Evolutionary conservation across 2,329 filamentous ascomycete genomes (phyloP), one percentile per base, ranked within the genome.

Genomic region (Stagonosporopsis rhizophila): DNA sequence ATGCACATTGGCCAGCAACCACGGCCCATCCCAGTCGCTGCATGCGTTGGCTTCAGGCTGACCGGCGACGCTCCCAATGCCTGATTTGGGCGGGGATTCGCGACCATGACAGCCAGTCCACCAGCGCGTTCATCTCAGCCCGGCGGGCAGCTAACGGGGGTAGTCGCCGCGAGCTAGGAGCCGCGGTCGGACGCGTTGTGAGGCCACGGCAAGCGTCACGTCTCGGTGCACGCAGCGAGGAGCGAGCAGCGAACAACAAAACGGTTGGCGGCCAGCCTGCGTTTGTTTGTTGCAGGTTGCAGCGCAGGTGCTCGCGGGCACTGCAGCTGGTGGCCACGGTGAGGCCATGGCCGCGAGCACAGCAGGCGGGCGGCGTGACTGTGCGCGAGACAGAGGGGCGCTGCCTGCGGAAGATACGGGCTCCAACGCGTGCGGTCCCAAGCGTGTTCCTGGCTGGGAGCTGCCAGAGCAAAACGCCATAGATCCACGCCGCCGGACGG

Each of bases 41-140:
- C 70, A 74, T 72, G 68, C 64, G 70, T 66, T 73, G 72, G 68
- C 68, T 68, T 60, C 59, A 62, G 60, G 66, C 69, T 73, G 67
- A 69, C 70, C 44, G 52, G 45, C 30, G 53, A 52, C 6, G 34
- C 46, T 56, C 46, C 53, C 53, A 56, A 56, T 23, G 44, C 38
- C 46, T 56, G 65, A 72, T 72, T 73, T 62, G 70, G 67, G 69
- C 68, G 66, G 64, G 59, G 58, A 35, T 48, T 66, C 56, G 68
- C 64, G 63, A 67, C 46, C 20, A 48, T 52, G 53, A 48, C 53
- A 56, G 47, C 46, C 40, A 52, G 46, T 40, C 54, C 54, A 55
- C 44, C 49, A 58, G 47, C 46, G 59, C 59, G 58, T 59, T 63
- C 62, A 59, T 61, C 52, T 56, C 35, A 56, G 46, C 35, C 46